Conservation (phyloP, 2,329 filamentous ascomycete species). For the Basipetospora chlamydospora region DNA sequence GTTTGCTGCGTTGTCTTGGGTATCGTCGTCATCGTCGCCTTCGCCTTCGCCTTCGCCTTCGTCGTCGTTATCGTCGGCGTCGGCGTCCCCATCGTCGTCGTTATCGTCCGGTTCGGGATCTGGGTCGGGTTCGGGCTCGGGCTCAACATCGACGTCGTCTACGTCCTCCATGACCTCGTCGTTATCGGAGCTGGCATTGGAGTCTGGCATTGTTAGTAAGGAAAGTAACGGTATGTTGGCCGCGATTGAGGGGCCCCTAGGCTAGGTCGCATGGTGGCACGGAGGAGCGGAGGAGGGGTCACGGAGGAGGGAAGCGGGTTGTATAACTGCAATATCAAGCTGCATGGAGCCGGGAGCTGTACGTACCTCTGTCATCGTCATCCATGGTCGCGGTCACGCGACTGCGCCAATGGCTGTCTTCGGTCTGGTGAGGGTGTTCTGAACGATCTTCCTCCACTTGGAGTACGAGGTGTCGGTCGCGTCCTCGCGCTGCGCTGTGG, state of each 20-base stretch:
- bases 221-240: too few relatives aligned
- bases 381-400: constrained; percentile 16
- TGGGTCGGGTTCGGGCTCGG: constrained; percentile 19
- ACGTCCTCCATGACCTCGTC: constrained; percentile 44
- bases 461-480: too few relatives aligned
- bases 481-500: too few relatives aligned
- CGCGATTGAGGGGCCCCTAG: too few relatives aligned
- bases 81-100: constrained; percentile 21
- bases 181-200: constrained; percentile 16
- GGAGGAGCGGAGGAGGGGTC: background rate
- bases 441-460: too few relatives aligned
- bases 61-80: constrained; percentile 21
- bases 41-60: constrained; percentile 23
- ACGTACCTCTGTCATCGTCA: constrained; percentile 15
- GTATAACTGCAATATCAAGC: background rate
- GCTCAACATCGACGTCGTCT: constrained; percentile 19
- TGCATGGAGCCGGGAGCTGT: background rate
- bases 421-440: background rate
- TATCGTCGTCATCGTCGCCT: constrained; percentile 27
- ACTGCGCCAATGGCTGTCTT: too few relatives aligned
- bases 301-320: background rate
- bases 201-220: constrained; percentile 6
- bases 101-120: constrained; percentile 21
- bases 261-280: background rate
- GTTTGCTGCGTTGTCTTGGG: constrained; percentile 21